Evolutionary conservation across 345 rosid species (phyloP).

Genomic region (Brassica incana): DNA sequence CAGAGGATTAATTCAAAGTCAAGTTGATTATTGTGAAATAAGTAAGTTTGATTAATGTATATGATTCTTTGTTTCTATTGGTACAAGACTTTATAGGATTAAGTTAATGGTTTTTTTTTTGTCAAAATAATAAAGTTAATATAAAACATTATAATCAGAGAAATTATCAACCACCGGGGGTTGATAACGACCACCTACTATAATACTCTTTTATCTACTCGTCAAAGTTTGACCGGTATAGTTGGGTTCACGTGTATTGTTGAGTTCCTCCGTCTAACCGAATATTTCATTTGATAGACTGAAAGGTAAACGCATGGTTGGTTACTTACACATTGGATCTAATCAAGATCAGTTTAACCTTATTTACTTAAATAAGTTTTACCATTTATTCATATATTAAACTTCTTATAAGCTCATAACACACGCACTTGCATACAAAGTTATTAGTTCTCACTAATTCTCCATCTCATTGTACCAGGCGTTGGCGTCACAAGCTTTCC

Average conservation of each 20-base stretch:
- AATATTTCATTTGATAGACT: neutral
- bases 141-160: neutral
- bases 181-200: conserved; percentile 24
- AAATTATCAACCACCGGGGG: conserved; percentile 21
- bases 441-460: neutral
- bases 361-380: neutral
- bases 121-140: neutral
- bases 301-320: neutral
- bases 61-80: conserved; percentile 24
- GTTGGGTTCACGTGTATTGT: conserved; percentile 18
- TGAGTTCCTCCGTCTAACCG: neutral
- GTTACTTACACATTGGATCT: neutral
- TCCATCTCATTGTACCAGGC: conserved; percentile 1
- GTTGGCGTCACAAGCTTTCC: conserved; percentile 46
- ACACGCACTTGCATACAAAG: neutral
- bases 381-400: neutral
- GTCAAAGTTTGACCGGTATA: conserved; percentile 28
- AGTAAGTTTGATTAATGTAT: neutral
- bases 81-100: neutral
- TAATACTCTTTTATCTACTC: conserved; percentile 18
- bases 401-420: neutral
- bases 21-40: neutral
- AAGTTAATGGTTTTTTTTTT: neutral
- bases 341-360: neutral
- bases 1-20: conserved; percentile 12